phyloP scores from a whole-genome alignment of 306 rosid species.

The Parietaria judaica region DNA sequence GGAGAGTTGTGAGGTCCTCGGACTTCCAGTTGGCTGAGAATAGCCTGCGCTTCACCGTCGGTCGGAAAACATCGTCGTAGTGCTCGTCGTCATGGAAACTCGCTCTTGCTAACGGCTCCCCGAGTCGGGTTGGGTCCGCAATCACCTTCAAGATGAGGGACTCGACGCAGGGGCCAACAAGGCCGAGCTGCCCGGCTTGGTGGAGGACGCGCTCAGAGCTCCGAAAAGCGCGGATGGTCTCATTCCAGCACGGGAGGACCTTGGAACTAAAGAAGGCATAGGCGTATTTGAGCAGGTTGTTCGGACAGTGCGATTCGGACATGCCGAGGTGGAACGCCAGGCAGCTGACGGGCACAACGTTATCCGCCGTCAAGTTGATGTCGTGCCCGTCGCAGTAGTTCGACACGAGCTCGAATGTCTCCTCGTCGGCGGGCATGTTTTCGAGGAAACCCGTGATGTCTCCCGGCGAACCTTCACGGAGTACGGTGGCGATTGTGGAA shows the following conservation, averaged over 20 bases:
- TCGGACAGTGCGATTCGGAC: constrained; percentile 37
- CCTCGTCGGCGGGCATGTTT: constrained; percentile 24
- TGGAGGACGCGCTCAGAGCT: constrained; percentile 26
- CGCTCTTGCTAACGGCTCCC: constrained; percentile 25
- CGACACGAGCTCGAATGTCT: constrained; percentile 33
- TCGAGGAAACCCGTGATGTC: constrained; percentile 24
- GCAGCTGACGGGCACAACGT: constrained; percentile 34
- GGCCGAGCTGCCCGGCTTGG: constrained; percentile 30
- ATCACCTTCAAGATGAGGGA: constrained; percentile 32
- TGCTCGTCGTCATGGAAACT: constrained; percentile 14
- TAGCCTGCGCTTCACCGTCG: constrained; percentile 36
- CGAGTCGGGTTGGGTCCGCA: constrained; percentile 31
- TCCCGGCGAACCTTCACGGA: constrained; percentile 20
- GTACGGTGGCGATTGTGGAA: constrained; percentile 23
- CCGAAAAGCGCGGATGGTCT: constrained; percentile 36
- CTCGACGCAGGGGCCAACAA: constrained; percentile 32
- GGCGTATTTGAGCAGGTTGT: constrained; percentile 29
- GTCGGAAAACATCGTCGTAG: constrained; percentile 5
- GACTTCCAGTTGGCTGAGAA: constrained; percentile 26
- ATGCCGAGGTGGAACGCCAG: constrained; percentile 35
- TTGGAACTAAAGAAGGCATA: constrained; percentile 25
- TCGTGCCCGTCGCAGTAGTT: constrained; percentile 42
- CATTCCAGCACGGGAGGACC: constrained; percentile 45
- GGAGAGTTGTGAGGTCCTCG: constrained; percentile 34
- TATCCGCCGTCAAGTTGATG: constrained; percentile 28